Evolutionary conservation across 257 asterid genomes (phyloP).

Genomic region (Buddleja alternifolia): DNA sequence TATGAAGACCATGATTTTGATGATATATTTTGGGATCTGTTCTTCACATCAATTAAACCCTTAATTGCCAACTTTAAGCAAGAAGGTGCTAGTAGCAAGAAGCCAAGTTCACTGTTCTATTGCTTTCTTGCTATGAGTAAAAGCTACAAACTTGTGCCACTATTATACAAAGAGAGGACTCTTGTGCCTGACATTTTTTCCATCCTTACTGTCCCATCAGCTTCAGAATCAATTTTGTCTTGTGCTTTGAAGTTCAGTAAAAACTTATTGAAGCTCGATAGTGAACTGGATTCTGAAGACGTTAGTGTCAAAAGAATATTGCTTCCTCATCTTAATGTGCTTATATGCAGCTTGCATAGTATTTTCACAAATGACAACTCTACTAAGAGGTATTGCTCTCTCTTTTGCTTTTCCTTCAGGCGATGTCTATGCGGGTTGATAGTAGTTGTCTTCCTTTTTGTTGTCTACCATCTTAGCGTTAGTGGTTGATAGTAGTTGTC

Average conservation of each 20-base stretch:
- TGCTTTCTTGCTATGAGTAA: constrained; percentile 97
- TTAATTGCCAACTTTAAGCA: constrained; percentile 70
- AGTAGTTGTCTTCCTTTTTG: no score
- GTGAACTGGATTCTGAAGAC: constrained; percentile 58
- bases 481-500: constrained; percentile 2
- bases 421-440: background rate
- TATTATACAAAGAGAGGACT: constrained; percentile 62
- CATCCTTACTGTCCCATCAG: constrained; percentile 66
- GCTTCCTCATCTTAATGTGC: constrained; percentile 72
- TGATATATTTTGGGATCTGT: constrained; percentile 72
- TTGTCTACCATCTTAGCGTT: background rate
- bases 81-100: constrained; percentile 82
- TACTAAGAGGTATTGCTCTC: constrained; percentile 57
- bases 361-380: constrained; percentile 52
- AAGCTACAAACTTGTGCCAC: constrained; percentile 67
- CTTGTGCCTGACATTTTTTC: constrained; percentile 86
- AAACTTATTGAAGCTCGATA: constrained; percentile 80
- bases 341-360: constrained; percentile 62
- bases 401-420: background rate
- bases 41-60: constrained; percentile 69
- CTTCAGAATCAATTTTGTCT: constrained; percentile 69
- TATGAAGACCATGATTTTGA: constrained; percentile 69
- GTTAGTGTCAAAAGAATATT: constrained; percentile 46
- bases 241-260: constrained; percentile 72
- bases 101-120: constrained; percentile 83